Evolutionary conservation across 2,329 filamentous ascomycete genomes (phyloP).

Genomic region (Metarhizium rileyi): DNA sequence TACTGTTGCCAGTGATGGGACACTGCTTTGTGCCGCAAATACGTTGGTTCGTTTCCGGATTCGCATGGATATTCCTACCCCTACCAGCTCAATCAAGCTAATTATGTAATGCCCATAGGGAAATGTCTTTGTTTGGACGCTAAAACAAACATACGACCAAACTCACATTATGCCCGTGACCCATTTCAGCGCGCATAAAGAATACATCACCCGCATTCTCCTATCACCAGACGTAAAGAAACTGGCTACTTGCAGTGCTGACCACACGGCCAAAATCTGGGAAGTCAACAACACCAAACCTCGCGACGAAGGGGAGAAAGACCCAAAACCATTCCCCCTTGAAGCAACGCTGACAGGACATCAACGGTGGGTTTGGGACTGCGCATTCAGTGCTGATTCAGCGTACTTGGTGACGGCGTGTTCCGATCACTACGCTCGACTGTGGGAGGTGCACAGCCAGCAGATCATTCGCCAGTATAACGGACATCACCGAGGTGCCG

Average conservation of each 20-base stretch:
- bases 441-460: conserved; percentile 83
- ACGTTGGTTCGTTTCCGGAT: conserved; percentile 54
- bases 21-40: conserved; percentile 85
- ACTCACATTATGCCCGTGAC: conserved; percentile 81
- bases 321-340: conserved; percentile 58
- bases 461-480: conserved; percentile 93
- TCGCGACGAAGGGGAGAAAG: conserved; percentile 20
- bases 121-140: conserved; percentile 94
- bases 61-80: background rate
- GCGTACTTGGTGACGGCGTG: conserved; percentile 91
- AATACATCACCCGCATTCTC: conserved; percentile 86
- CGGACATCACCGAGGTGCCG: conserved; percentile 82
- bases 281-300: conserved; percentile 65
- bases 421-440: conserved; percentile 82
- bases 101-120: conserved; percentile 45
- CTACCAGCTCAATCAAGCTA: conserved; percentile 1
- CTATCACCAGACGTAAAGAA: conserved; percentile 91
- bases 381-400: conserved; percentile 86
- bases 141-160: conserved; percentile 72
- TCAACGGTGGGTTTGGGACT: conserved; percentile 97
- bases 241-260: conserved; percentile 84
- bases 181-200: conserved; percentile 81
- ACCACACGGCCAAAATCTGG: conserved; percentile 95
- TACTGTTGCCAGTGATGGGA: conserved; percentile 90
- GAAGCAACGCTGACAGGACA: conserved; percentile 84